A percentile compares a stretch with the other conserved stretches of the same genome.
Evolutionary conservation across 129 eudicot species (phyloP).

Genomic region (Logfia minima): DNA sequence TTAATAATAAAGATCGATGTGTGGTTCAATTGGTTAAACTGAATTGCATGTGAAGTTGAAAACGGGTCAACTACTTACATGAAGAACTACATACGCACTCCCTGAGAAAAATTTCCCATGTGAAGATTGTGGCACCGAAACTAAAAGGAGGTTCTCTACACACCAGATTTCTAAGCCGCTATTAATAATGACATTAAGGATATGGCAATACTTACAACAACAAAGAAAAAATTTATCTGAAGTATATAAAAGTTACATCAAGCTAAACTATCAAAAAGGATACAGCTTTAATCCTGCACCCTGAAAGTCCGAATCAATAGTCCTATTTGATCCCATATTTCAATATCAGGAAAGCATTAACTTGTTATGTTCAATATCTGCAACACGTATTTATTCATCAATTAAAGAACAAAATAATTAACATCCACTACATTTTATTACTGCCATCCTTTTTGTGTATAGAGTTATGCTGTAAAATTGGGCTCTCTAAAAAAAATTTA

Average conservation of each 20-base stretch:
- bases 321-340: conserved; percentile 35
- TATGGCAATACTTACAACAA: conserved; percentile 13
- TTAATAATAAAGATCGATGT: background rate
- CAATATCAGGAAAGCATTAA: conserved; percentile 23
- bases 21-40: conserved; percentile 16
- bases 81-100: conserved; percentile 55
- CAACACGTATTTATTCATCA: conserved; percentile 15
- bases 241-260: conserved; percentile 1
- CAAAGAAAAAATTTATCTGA: background rate
- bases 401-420: background rate
- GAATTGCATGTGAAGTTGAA: background rate
- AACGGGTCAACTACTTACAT: conserved; percentile 37
- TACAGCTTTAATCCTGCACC: conserved; percentile 75
- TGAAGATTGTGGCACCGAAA: conserved; percentile 62
- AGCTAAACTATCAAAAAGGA: conserved; percentile 33
- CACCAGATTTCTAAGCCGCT: conserved; percentile 75
- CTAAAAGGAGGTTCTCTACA: conserved; percentile 53
- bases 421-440: background rate
- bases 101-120: conserved; percentile 68
- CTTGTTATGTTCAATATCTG: conserved; percentile 24
- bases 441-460: background rate
- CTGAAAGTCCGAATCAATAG: conserved; percentile 54
- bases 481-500: background rate
- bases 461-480: background rate
- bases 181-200: conserved; percentile 32